A percentile compares a stretch with the other conserved stretches of the same genome.
These are phyloP conservation scores for Camellia sinensis DNA, from an alignment of 148 eudicot genomes.

Conservation along the genomic window DNA sequence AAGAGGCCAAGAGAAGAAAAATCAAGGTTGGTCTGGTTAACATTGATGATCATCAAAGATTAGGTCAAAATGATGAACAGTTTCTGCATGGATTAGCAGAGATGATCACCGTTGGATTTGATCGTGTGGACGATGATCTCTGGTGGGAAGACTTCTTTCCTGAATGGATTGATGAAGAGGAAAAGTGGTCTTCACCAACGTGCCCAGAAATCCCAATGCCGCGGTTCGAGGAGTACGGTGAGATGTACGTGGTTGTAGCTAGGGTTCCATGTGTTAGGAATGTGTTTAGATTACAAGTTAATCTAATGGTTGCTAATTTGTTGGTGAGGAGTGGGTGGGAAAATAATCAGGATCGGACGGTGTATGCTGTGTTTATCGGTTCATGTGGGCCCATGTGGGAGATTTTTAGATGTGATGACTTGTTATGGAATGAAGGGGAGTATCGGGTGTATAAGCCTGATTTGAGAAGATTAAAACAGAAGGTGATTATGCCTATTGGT, in stretches of 20 bases:
- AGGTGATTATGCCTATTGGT: conserved; percentile 61
- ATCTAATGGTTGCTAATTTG: conserved; percentile 41
- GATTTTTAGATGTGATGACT: conserved; percentile 69
- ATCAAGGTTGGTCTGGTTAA: conserved; percentile 47
- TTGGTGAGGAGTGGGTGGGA: conserved; percentile 12
- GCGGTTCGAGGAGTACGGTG: conserved; percentile 22
- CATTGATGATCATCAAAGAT: conserved; percentile 16
- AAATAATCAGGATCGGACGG: conserved; percentile 13
- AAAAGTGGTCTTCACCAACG: conserved; percentile 3
- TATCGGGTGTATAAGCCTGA: conserved; percentile 54
- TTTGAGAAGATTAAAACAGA: conserved; percentile 4
- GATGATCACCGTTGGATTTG: conserved; percentile 29
- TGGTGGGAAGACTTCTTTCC: conserved; percentile 60
- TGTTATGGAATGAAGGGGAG: conserved; percentile 52
- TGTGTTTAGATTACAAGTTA: conserved; percentile 65
- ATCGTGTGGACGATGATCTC: conserved; percentile 20
- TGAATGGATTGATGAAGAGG: conserved; percentile 26
- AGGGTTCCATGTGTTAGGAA: conserved; percentile 58
- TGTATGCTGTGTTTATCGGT: conserved; percentile 54
- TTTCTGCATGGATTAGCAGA: conserved; percentile 20
- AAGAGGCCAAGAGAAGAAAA: too few species aligned
- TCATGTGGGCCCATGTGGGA: conserved; percentile 22
- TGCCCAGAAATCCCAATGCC: conserved; percentile 73
- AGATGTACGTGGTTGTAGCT: conserved; percentile 55
- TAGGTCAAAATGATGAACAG: neutral